These are phyloP conservation scores for Elongisporangium undulatum DNA, from an alignment of 352 stramenopile genomes.

Conservation along the genomic window DNA sequence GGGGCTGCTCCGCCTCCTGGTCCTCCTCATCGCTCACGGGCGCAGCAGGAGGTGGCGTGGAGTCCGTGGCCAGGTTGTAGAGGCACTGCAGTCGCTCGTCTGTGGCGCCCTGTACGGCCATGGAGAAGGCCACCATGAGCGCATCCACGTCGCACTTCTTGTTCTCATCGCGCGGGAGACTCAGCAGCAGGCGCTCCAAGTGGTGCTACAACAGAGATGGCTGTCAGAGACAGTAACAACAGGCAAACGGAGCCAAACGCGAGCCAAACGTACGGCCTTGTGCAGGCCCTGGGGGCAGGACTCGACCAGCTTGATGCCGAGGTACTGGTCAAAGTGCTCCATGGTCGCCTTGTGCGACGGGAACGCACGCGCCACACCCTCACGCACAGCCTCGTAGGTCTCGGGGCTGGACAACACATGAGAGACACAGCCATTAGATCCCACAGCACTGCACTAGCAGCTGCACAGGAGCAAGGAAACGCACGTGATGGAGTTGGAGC, in stretches of 20 bases:
- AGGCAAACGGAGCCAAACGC: background rate
- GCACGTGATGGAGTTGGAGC: slow-evolving; percentile 77
- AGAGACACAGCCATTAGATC: background rate
- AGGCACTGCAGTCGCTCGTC: slow-evolving; percentile 69
- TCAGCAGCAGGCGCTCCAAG: slow-evolving; percentile 71
- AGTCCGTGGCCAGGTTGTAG: slow-evolving; percentile 60
- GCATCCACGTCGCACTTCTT: slow-evolving; percentile 65
- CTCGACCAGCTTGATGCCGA: slow-evolving; percentile 66
- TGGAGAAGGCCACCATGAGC: slow-evolving; percentile 76
- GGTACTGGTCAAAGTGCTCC: slow-evolving; percentile 75
- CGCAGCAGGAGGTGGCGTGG: slow-evolving; percentile 11
- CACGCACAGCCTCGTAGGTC: slow-evolving; percentile 44
- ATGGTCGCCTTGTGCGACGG: slow-evolving; percentile 58
- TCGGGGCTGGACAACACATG: slow-evolving; percentile 25
- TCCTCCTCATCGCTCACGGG: slow-evolving; percentile 17
- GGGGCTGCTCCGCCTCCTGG: background rate
- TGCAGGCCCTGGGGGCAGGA: slow-evolving; percentile 48
- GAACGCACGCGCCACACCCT: slow-evolving; percentile 49
- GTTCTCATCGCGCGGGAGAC: slow-evolving; percentile 45
- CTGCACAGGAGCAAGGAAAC: background rate
- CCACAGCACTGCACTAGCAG: background rate
- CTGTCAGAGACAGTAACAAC: background rate
- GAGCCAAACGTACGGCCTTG: slow-evolving; percentile 35
- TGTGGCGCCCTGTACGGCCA: slow-evolving; percentile 70
- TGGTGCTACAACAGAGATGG: slow-evolving; percentile 38